Percentiles rank a stretch among this genome's conserved stretches.
These are phyloP conservation scores for Kurtzmaniella quercitrusa DNA, from an alignment of 1,139 yeast species.

Conservation along the genomic window DNA sequence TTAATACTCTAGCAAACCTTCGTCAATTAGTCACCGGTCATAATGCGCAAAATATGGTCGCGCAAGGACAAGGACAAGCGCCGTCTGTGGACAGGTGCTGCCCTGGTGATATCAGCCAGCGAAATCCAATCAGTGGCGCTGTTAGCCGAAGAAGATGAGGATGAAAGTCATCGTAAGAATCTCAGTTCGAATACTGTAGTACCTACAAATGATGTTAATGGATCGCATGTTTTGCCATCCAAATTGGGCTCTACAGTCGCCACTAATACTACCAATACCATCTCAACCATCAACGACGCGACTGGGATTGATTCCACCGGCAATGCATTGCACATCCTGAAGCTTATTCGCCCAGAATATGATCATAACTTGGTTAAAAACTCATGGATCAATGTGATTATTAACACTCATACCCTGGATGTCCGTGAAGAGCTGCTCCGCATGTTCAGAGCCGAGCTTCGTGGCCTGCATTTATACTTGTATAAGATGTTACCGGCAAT, in stretches of 20 bases:
- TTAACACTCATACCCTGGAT: slow-evolving; percentile 30
- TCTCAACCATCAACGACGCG: slow-evolving; percentile 11
- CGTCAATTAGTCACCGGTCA: too few species aligned
- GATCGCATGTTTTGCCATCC: slow-evolving; percentile 1
- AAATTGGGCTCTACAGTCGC: background rate
- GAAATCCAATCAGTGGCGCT: slow-evolving; percentile 6
- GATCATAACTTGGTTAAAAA: slow-evolving; percentile 31
- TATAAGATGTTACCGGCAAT: slow-evolving; percentile 51
- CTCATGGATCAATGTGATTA: slow-evolving; percentile 43
- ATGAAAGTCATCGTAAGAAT: slow-evolving; percentile 2
- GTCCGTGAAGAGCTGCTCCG: slow-evolving; percentile 38
- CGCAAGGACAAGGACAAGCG: slow-evolving; percentile 28
- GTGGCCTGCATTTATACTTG: slow-evolving; percentile 56
- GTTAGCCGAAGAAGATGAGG: slow-evolving; percentile 7
- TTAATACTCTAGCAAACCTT: too few species aligned
- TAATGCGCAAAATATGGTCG: slow-evolving; percentile 32
- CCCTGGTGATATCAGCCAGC: slow-evolving; percentile 5
- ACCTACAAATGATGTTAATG: background rate
- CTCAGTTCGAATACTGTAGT: background rate
- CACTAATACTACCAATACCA: background rate
- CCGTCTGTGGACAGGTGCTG: slow-evolving; percentile 17
- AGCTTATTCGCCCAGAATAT: slow-evolving; percentile 31
- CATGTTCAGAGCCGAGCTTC: slow-evolving; percentile 58
- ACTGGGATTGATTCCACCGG: slow-evolving; percentile 11
- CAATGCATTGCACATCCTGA: slow-evolving; percentile 5